These are phyloP conservation scores for Tetradesmus lagerheimii DNA, from an alignment of 139 green algal genomes.

Conservation along the genomic window DNA sequence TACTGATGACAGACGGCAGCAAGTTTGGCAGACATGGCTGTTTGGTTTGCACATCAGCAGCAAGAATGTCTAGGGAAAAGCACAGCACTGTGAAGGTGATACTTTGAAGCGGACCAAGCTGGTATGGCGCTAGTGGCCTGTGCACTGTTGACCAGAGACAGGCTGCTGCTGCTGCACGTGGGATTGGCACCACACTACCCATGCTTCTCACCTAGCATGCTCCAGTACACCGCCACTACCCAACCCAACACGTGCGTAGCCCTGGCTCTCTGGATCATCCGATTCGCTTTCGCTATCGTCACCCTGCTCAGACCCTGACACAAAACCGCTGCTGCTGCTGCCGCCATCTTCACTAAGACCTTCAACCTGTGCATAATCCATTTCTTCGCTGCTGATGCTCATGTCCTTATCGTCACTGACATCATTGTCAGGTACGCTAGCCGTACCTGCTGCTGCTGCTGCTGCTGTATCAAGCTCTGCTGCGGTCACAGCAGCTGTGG, in stretches of 20 bases:
- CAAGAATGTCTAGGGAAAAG: too few species aligned
- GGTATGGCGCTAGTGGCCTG: too few species aligned
- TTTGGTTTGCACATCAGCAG: too few species aligned
- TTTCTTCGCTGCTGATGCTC: not conserved
- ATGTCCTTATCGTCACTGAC: not conserved
- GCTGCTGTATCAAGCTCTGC: not conserved
- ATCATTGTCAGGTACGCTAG: not conserved
- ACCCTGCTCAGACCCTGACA: not conserved
- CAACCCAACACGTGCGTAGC: not conserved
- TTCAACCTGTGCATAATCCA: not conserved
- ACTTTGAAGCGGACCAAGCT: too few species aligned
- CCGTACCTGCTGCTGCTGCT: slow-evolving; percentile 13
- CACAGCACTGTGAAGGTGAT: too few species aligned
- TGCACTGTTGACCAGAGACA: too few species aligned
- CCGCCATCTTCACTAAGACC: not conserved
- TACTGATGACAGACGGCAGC: too few species aligned
- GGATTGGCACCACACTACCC: too few species aligned
- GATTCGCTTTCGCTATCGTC: not conserved
- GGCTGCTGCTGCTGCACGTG: not conserved
- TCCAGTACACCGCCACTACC: slow-evolving; percentile 14
- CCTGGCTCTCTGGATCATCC: not conserved
- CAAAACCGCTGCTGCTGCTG: not conserved
- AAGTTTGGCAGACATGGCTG: too few species aligned
- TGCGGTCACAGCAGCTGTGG: not conserved
- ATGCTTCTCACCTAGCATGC: slow-evolving; percentile 29